Percentiles rank a stretch among this genome's conserved stretches.
phyloP scores from a whole-genome alignment of 2,329 filamentous ascomycete species.

The Stromatinia cepivora region DNA sequence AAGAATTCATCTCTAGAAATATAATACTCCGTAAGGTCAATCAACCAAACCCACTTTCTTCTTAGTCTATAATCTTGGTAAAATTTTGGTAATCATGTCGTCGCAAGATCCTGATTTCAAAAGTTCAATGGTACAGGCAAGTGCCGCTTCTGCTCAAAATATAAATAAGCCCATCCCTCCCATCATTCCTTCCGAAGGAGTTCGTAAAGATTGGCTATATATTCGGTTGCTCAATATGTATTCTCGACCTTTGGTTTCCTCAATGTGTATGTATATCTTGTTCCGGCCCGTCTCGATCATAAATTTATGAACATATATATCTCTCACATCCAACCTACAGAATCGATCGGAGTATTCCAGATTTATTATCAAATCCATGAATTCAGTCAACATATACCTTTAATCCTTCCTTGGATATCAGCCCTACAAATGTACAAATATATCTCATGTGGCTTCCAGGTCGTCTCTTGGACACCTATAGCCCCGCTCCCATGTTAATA shows the following conservation, averaged over 20 bases:
- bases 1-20: background rate
- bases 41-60: background rate
- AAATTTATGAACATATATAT: no score
- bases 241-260: conserved; percentile 16
- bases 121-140: background rate
- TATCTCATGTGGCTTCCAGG: conserved; percentile 45
- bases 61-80: background rate
- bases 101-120: background rate
- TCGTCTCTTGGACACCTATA: conserved; percentile 61
- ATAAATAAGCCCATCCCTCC: background rate
- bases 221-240: background rate
- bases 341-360: conserved; percentile 25
- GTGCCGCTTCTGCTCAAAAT: background rate
- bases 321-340: background rate
- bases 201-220: background rate
- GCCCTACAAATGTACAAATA: conserved; percentile 21
- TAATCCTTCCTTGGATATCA: conserved; percentile 17
- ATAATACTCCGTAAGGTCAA: background rate
- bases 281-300: background rate
- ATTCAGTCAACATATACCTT: conserved; percentile 17
- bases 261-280: background rate
- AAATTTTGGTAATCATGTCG: background rate
- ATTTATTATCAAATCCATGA: conserved; percentile 17
- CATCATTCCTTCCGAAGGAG: background rate
- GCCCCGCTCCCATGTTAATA: conserved; percentile 56